Evolutionary conservation across 805 yeast species (phyloP).

Genomic region (Saccharomycopsis babjevae): DNA sequence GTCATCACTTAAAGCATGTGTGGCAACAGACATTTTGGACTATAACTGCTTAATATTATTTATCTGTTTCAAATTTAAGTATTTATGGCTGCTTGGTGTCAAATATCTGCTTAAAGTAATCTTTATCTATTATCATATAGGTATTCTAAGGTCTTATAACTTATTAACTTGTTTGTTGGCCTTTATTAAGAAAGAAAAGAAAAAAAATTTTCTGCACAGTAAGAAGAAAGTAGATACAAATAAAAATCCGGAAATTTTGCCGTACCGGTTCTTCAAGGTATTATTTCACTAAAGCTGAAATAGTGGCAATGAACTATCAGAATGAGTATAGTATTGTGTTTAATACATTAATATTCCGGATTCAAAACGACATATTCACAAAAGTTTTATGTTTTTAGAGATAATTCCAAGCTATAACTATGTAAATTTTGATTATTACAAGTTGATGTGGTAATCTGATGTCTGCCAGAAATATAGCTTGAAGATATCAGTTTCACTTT

Average conservation of each 20-base stretch:
- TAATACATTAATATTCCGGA: no score
- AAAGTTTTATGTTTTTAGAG: no score
- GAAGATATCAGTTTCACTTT: no score
- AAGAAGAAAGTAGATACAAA: background rate
- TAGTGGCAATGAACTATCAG: no score
- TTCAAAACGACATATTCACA: no score
- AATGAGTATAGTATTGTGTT: no score
- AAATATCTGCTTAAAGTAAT: background rate
- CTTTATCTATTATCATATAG: background rate
- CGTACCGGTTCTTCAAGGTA: background rate
- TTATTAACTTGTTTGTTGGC: background rate
- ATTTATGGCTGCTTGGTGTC: background rate
- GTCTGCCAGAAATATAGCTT: no score
- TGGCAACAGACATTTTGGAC: slow-evolving; percentile 1
- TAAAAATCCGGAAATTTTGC: background rate
- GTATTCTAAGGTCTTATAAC: background rate
- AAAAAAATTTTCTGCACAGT: background rate
- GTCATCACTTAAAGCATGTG: slow-evolving; percentile 35
- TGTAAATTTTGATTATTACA: no score
- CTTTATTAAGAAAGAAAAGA: background rate
- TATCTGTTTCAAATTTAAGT: background rate
- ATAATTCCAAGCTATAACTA: no score
- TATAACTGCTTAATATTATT: background rate
- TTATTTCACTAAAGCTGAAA: no score
- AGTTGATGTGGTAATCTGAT: no score